phyloP scores from a whole-genome alignment of 306 rosid genomes.

The Cicer yamashitae region DNA sequence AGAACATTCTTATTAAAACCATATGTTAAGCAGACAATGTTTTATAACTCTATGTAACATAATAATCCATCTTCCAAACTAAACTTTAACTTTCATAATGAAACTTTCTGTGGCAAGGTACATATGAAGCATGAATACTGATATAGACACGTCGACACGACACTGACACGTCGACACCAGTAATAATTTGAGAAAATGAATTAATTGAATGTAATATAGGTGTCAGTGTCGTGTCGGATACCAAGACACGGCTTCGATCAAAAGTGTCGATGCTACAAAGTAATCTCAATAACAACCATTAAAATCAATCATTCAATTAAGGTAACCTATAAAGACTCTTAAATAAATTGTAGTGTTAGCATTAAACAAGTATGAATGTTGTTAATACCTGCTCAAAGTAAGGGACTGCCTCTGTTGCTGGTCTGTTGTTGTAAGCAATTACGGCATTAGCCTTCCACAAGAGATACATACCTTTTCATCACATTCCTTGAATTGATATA shows the following conservation, averaged over 20 bases:
- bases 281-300: not conserved
- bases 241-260: too few relatives aligned
- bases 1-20: conserved; percentile 9
- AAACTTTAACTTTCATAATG: not conserved
- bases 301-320: conserved; percentile 14
- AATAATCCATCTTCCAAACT: conserved; percentile 10
- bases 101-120: conserved; percentile 15
- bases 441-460: conserved; percentile 87
- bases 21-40: not conserved
- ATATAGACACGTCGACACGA: too few relatives aligned
- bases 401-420: conserved; percentile 97
- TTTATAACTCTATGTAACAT: conserved; percentile 1
- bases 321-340: conserved; percentile 1
- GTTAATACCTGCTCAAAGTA: conserved; percentile 90
- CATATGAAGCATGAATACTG: not conserved
- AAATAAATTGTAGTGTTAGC: conserved; percentile 5
- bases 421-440: conserved; percentile 89
- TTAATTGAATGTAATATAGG: too few relatives aligned
- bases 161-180: too few relatives aligned
- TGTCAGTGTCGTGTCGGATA: too few relatives aligned
- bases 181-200: too few relatives aligned
- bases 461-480: conserved; percentile 55
- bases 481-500: conserved; percentile 49
- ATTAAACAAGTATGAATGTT: conserved; percentile 11
- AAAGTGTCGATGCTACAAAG: too few relatives aligned